Conservation (phyloP, 73 alveolate species). For the Durusdinium trenchii region DNA sequence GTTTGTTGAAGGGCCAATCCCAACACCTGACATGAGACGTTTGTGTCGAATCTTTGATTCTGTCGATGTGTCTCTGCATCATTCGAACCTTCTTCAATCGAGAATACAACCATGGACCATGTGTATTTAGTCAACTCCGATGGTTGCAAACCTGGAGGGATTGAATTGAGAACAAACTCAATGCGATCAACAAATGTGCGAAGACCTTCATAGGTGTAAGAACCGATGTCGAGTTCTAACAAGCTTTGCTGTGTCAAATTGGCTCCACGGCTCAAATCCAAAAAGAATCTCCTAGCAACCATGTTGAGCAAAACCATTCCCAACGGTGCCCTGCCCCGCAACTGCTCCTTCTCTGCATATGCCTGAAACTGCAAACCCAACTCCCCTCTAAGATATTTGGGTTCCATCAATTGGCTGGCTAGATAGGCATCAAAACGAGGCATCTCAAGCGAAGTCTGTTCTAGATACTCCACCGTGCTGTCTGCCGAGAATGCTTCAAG, state of each 20-base stretch:
- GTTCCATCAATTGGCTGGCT: background rate
- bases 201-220: background rate
- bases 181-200: background rate
- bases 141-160: background rate
- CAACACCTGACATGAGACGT: background rate
- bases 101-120: background rate
- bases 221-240: background rate
- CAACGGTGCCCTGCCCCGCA: background rate
- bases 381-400: background rate
- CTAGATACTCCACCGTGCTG: background rate
- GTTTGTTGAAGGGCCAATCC: background rate
- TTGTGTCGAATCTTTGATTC: background rate
- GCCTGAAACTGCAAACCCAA: background rate
- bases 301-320: background rate
- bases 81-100: background rate
- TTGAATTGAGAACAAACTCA: background rate
- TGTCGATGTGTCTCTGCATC: background rate
- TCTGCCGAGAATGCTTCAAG: background rate
- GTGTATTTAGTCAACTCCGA: slow-evolving; percentile 12
- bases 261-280: background rate
- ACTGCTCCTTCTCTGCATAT: background rate
- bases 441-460: background rate
- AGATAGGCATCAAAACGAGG: background rate
- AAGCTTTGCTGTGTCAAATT: slow-evolving; percentile 15
- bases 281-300: background rate